phyloP scores from a whole-genome alignment of 1,284 basidiomycete species.

The Moesziomyces sp. region DNA sequence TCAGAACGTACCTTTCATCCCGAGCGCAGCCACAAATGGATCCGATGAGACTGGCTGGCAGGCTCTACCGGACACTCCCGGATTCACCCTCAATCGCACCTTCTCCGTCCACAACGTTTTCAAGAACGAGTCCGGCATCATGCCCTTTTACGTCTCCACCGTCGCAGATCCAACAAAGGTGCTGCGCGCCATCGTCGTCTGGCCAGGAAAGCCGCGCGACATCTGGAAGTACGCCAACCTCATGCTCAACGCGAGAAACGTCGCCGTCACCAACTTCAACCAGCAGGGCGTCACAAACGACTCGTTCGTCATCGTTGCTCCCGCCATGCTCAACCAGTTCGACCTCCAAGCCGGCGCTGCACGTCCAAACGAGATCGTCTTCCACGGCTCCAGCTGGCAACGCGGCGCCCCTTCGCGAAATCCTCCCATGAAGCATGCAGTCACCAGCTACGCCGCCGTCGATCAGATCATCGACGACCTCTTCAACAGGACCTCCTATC shows the following conservation, averaged over 20 bases:
- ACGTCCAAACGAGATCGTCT: slow-evolving; percentile 29
- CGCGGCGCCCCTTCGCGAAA: slow-evolving; percentile 44
- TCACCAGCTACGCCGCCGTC: slow-evolving; percentile 53
- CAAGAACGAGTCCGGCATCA: slow-evolving; percentile 41
- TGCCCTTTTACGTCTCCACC: slow-evolving; percentile 56
- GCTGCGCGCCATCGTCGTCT: slow-evolving; percentile 44
- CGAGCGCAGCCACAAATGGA: slow-evolving; percentile 22
- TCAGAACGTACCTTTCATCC: slow-evolving; percentile 17
- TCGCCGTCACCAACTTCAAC: slow-evolving; percentile 31
- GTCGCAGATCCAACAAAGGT: slow-evolving; percentile 37
- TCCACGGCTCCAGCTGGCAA: slow-evolving; percentile 53
- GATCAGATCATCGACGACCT: slow-evolving; percentile 52
- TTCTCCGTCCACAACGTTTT: slow-evolving; percentile 34
- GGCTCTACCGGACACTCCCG: slow-evolving; percentile 26
- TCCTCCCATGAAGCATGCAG: slow-evolving; percentile 38
- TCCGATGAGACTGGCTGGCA: slow-evolving; percentile 69
- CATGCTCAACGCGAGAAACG: slow-evolving; percentile 47
- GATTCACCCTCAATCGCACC: slow-evolving; percentile 47
- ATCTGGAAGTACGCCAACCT: slow-evolving; percentile 61
- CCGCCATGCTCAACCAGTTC: slow-evolving; percentile 36
- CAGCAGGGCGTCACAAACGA: slow-evolving; percentile 33
- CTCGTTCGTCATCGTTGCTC: slow-evolving; percentile 36
- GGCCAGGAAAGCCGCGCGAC: slow-evolving; percentile 59
- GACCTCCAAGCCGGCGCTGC: slow-evolving; percentile 51
- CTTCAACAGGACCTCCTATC: slow-evolving; percentile 50